A percentile compares a stretch with the other conserved stretches of the same genome.
phyloP scores from a whole-genome alignment of 768 basidiomycete species.

The Mycena pura region DNA sequence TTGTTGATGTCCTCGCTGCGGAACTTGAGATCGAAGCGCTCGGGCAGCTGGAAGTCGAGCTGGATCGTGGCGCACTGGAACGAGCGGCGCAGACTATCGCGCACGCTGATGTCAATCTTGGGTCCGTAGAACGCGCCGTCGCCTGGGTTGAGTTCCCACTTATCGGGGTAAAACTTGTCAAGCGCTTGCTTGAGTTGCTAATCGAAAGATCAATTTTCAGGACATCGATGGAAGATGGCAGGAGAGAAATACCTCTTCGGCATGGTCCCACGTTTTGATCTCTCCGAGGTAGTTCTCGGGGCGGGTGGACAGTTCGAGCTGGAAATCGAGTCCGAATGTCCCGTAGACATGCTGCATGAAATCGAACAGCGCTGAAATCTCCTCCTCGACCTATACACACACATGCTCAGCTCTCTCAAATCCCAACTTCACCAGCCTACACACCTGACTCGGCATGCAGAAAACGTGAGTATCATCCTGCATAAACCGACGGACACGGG shows the following conservation, averaged over 20 bases:
- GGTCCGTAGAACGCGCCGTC: constrained; percentile 99
- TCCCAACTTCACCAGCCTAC: too few species aligned
- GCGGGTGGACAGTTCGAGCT: constrained; percentile 92
- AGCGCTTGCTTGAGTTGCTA: constrained; percentile 87
- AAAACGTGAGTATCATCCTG: constrained; percentile 99
- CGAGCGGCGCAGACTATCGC: constrained; percentile 88
- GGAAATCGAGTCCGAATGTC: constrained; percentile 93
- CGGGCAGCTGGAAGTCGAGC: constrained; percentile 97
- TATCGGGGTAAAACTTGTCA: constrained; percentile 83
- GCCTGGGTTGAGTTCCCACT: constrained; percentile 93
- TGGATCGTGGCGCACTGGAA: constrained; percentile 99
- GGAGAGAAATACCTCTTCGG: constrained; percentile 68
- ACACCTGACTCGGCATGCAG: constrained; percentile 90
- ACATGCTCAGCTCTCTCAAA: too few species aligned
- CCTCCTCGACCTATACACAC: constrained; percentile 72
- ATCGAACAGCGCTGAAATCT: constrained; percentile 88
- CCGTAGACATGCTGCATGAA: constrained; percentile 96
- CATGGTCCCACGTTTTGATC: constrained; percentile 88
- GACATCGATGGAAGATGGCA: background rate
- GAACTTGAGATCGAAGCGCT: constrained; percentile 95
- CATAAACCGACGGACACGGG: constrained; percentile 91
- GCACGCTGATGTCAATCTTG: constrained; percentile 97
- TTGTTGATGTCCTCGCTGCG: constrained; percentile 66
- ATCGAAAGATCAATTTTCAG: constrained; percentile 13
- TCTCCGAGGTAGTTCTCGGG: constrained; percentile 93